Base-by-base conservation (phyloP, 768 basidiomycete species). In the Rhodotorula taiwanensis region DNA sequence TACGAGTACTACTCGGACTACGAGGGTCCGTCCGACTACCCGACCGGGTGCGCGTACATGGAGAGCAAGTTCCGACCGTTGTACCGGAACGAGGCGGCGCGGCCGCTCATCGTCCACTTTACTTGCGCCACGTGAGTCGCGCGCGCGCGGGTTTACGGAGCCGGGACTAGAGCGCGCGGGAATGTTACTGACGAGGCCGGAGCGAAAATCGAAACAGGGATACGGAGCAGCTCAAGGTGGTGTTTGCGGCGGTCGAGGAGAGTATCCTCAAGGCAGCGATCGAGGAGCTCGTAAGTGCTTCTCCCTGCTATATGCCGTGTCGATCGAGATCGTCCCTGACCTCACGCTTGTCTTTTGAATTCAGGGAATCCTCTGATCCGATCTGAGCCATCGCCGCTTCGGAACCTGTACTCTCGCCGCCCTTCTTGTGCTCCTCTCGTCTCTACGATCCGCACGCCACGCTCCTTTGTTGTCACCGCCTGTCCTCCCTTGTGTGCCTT, bases 1-100 rank as follows among this genome's bases (percentile, higher is more conserved):
- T 83, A 80, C 31, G 79, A 89, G 74, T 93, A 90, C 79, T 93
- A 94, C 84, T 88, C 89, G 10, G 91, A 94, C 72, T 94, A 84
- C 78, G 77, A 74, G 7, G 90, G 90, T 36, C 90, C 89, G 18
- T 81, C 53, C 70, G 87, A 88, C 77, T 87, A 94, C 75, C 90
- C 94, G 69, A 82, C 84, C 21, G 93, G 91, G 3, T 94, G 89
- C 76, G 85, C 87, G 71, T 86, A 84, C 74, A 78, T 86, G 64
- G 76, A 86, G 25, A 82, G 84, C 70, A 84, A 89, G 59, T 95
- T 97, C 76, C 87, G 92, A 8, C 83, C 84, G 33, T 81, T 95
- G 62, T 95, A 95, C 75, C 89, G 93, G 77, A 89, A 85, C 67
- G 86, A 88, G 30, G 69, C 71, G 18, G 60, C 57, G 0, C 51